Evolutionary conservation across 2,329 filamentous ascomycete genomes (phyloP).

Genomic region (Penicillium sp.): DNA sequence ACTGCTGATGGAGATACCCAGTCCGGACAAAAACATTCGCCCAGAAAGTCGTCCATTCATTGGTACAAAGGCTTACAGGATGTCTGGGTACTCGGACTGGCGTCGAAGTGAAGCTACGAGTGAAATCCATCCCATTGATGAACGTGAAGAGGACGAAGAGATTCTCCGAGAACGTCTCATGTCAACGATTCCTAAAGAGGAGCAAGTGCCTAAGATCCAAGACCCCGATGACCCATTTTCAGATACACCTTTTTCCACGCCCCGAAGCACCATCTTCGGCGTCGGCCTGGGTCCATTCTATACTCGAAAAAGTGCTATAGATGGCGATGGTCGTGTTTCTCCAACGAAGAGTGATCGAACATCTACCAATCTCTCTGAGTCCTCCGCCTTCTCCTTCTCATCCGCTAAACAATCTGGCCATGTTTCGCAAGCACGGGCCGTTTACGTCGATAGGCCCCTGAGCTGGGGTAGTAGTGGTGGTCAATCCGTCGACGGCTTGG

Average conservation of each 20-base stretch:
- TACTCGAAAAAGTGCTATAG: constrained; percentile 19
- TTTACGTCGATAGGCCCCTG: constrained; percentile 22
- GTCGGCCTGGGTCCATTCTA: constrained; percentile 26
- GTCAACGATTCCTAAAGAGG: constrained; percentile 19
- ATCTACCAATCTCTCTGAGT: constrained; percentile 57
- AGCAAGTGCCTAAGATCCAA: neutral
- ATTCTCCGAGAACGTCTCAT: constrained; percentile 21
- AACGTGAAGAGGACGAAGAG: constrained; percentile 60
- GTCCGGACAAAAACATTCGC: constrained; percentile 40
- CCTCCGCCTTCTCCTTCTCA: constrained; percentile 46
- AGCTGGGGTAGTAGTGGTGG: constrained; percentile 26
- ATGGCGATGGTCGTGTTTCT: constrained; percentile 40
- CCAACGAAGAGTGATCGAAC: constrained; percentile 57
- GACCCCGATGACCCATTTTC: constrained; percentile 28
- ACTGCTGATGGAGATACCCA: constrained; percentile 42
- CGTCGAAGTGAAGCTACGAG: constrained; percentile 52
- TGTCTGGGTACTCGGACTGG: constrained; percentile 51
- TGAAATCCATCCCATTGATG: constrained; percentile 64
- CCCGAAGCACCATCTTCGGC: constrained; percentile 27
- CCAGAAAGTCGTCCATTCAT: constrained; percentile 25
- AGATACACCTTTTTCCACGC: constrained; percentile 28
- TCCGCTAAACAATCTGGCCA: constrained; percentile 27
- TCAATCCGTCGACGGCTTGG: constrained; percentile 26
- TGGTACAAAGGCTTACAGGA: constrained; percentile 41
- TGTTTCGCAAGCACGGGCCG: constrained; percentile 17